Evolutionary conservation across 1,139 yeast genomes (phyloP), one percentile per base, ranked within the genome.

Genomic region (Candida buenavistaensis): DNA sequence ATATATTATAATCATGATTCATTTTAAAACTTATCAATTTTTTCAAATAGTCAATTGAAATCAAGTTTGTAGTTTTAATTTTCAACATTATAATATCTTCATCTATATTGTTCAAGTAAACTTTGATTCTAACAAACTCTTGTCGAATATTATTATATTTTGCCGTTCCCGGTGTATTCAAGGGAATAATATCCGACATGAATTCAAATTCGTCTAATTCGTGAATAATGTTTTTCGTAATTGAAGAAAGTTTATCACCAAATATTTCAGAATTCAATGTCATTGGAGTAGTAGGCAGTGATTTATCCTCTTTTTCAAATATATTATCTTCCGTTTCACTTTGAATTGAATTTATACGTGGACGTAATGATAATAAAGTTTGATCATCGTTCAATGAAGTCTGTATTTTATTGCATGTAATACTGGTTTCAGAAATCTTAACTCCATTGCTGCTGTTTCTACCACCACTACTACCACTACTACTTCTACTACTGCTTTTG

Each of bases 61-160:
- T 48, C 17, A 65, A 43, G 32, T 57, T 52, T 9, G 55, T 42
- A 21, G 53, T 49, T 29, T 54, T 54, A 19, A 64, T 52, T 35
- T 55, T 56, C 22, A 64, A 41, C 2, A 58, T 66, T 12, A 64
- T 51, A 11, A 63, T 60, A 38, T 64, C 70, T 26, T 56, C 54
- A 32, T 59, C 64, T 27, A 46, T 43, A 41, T 64, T 62, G 38
- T 60, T 54, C 30, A 64, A 50, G 19, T 46, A 39, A 14, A 65
- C 52, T 42, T 65, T 64, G 31, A 65, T 53, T 38, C 64, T 63
- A 30, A 64, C 50, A 41, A 39, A 51, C 32, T 57, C 63, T 19
- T 47, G 2, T 9, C 23, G 20, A 4, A 5, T 19, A 10, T 11
- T 21, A 7, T 19, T 19, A 9, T 19, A 19, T 22, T 11, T 22